These are phyloP conservation scores for Termitomyces sp. DNA, from an alignment of 768 basidiomycete genomes.

Conservation along the genomic window DNA sequence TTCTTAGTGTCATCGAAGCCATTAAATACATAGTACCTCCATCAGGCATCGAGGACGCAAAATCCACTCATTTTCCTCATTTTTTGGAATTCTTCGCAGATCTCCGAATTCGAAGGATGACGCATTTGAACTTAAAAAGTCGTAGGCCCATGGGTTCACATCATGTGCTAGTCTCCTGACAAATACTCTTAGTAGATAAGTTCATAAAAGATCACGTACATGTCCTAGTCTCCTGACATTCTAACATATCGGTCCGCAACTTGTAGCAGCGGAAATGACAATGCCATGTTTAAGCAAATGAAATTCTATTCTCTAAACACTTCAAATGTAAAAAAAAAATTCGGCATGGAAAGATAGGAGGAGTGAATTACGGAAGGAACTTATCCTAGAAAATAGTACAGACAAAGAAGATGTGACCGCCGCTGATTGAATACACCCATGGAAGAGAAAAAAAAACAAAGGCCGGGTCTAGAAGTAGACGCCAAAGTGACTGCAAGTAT, in stretches of 20 bases:
- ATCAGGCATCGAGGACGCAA: background rate
- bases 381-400: background rate
- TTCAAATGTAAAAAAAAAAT: background rate
- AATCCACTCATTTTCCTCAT: background rate
- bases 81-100: conserved; percentile 2
- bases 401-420: background rate
- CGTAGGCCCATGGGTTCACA: background rate
- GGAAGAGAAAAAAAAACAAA: background rate
- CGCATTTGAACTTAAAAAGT: conserved; percentile 8
- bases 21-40: background rate
- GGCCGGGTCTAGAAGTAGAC: background rate
- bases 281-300: background rate
- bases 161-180: background rate
- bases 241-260: background rate
- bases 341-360: background rate
- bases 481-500: background rate
- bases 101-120: conserved; percentile 11
- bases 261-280: background rate
- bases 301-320: background rate
- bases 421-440: background rate
- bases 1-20: background rate
- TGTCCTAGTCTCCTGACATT: background rate
- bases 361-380: background rate
- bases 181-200: too few relatives aligned
- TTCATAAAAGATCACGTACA: too few relatives aligned